A percentile compares a stretch with the other conserved stretches of the same genome.
Evolutionary conservation across 257 asterid species (phyloP).

Genomic region (Solanum etuberosum): DNA sequence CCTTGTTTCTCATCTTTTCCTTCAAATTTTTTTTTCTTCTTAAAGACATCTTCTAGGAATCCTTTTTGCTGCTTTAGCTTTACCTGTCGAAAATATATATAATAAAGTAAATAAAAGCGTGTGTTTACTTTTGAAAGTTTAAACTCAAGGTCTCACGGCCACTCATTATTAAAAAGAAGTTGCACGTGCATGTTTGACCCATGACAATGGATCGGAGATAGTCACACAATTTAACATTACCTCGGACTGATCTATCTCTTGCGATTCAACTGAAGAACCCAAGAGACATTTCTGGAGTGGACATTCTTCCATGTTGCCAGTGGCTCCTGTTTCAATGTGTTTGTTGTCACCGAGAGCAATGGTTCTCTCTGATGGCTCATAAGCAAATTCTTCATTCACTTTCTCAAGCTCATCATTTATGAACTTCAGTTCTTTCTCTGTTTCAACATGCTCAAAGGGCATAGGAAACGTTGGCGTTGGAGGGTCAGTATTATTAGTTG

Average conservation of each 20-base stretch:
- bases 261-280: conserved; percentile 41
- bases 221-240: background rate
- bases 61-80: conserved; percentile 39
- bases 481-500: conserved; percentile 37
- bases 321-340: conserved; percentile 28
- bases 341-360: conserved; percentile 26
- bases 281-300: conserved; percentile 69
- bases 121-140: background rate
- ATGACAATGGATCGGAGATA: too few relatives aligned
- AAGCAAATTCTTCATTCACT: conserved; percentile 35
- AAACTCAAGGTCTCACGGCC: background rate
- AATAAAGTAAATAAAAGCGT: background rate
- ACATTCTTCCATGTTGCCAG: conserved; percentile 22
- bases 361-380: conserved; percentile 46
- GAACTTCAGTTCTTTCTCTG: conserved; percentile 43
- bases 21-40: conserved; percentile 11
- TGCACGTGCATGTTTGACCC: background rate
- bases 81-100: background rate
- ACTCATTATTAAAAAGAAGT: background rate
- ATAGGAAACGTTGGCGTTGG: conserved; percentile 60
- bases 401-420: conserved; percentile 65
- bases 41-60: conserved; percentile 46
- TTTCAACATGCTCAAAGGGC: conserved; percentile 29
- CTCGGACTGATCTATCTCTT: conserved; percentile 21
- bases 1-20: conserved; percentile 22